phyloP scores from a whole-genome alignment of 306 rosid genomes.

The Canavalia gladiata region DNA sequence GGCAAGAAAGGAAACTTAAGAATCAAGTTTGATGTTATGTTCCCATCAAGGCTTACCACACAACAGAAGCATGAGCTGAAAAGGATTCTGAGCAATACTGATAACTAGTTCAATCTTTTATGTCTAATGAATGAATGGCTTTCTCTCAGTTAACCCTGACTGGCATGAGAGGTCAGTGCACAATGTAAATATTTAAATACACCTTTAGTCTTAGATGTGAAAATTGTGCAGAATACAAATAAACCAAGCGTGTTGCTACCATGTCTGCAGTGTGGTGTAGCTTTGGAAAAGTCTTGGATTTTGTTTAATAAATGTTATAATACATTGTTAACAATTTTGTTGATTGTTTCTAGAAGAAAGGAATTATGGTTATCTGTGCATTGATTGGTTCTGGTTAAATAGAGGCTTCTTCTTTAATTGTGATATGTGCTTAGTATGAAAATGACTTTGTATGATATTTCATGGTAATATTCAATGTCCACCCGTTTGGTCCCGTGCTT shows the following conservation, averaged over 20 bases:
- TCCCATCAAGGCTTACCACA: slow-evolving; percentile 70
- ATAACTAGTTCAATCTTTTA: slow-evolving; percentile 37
- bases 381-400: slow-evolving; percentile 4
- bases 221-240: slow-evolving; percentile 62
- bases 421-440: slow-evolving; percentile 14
- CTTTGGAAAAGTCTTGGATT: slow-evolving; percentile 40
- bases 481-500: slow-evolving; percentile 24
- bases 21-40: slow-evolving; percentile 71
- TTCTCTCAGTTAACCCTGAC: slow-evolving; percentile 41
- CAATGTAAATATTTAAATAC: slow-evolving; percentile 52
- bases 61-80: slow-evolving; percentile 77
- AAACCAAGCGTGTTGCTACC: slow-evolving; percentile 47
- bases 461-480: not conserved
- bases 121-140: not conserved
- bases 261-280: slow-evolving; percentile 33
- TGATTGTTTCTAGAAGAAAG: not conserved
- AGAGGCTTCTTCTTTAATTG: not conserved
- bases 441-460: slow-evolving; percentile 30
- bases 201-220: slow-evolving; percentile 34
- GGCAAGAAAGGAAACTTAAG: slow-evolving; percentile 72
- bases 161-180: slow-evolving; percentile 34
- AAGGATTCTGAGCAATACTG: slow-evolving; percentile 61
- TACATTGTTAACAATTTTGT: not conserved
- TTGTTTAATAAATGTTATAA: slow-evolving; percentile 6
- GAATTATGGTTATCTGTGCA: not conserved